A percentile compares a stretch with the other conserved stretches of the same genome.
These are phyloP conservation scores for Saccharomycopsis vini DNA, from an alignment of 805 yeast species.

Conservation along the genomic window DNA sequence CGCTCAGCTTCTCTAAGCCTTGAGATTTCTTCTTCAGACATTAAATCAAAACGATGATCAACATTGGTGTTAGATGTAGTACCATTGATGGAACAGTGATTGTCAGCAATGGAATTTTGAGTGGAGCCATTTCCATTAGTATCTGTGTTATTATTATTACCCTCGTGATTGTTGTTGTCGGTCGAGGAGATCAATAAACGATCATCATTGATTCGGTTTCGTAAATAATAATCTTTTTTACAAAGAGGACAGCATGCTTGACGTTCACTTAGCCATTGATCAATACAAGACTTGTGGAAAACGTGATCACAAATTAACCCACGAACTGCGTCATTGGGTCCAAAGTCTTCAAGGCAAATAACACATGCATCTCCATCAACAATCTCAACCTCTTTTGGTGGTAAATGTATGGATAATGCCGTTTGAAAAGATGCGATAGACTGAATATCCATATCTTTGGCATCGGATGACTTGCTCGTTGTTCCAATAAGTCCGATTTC, in stretches of 20 bases:
- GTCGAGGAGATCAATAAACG: not conserved
- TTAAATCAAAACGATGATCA: constrained; percentile 8
- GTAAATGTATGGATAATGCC: constrained; percentile 11
- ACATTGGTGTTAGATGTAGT: not conserved
- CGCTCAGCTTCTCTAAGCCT: constrained; percentile 23
- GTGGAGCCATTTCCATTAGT: constrained; percentile 25
- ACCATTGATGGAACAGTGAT: constrained; percentile 21
- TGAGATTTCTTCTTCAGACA: constrained; percentile 13
- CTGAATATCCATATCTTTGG: not conserved
- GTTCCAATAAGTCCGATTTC: not conserved
- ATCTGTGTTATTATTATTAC: constrained; percentile 4
- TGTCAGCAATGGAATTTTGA: no score
- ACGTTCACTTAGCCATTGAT: constrained; percentile 70
- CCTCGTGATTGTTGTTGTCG: constrained; percentile 1
- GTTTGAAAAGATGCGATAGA: not conserved
- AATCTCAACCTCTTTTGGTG: constrained; percentile 26
- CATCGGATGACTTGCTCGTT: no score
- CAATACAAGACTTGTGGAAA: constrained; percentile 70
- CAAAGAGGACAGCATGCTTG: constrained; percentile 82
- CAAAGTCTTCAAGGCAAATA: constrained; percentile 62
- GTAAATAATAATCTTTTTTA: constrained; percentile 51
- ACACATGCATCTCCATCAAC: constrained; percentile 68
- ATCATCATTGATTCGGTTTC: constrained; percentile 10
- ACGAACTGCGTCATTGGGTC: constrained; percentile 54
- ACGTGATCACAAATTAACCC: constrained; percentile 78